Base-by-base conservation (phyloP, 352 stramenopile genomes). In the Aphanomyces invadans region DNA sequence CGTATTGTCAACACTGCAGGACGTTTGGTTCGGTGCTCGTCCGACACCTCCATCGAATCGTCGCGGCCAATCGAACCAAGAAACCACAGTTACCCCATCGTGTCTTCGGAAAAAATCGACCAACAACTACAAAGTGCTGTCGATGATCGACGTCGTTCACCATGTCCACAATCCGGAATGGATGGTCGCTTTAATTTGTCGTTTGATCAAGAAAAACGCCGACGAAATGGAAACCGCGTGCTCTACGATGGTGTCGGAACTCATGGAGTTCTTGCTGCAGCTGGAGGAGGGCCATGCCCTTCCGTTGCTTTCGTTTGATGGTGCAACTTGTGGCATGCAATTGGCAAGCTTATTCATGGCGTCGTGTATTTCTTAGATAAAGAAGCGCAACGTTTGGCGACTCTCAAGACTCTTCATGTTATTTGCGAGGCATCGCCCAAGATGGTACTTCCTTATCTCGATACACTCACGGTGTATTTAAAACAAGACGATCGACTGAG, bases 1-100 rank as follows among this genome's bases (percentile, higher is more conserved):
- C 33, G 83, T 95, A 56, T 88, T 93, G 23, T 80, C 90, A 49
- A 92, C 79, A 7, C 90, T 95, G 25, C 84, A 93, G 71, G 86
- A 95, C 48, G 68, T 89, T 29, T 95, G 86, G 86, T 95, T 95
- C 63, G 86, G 83, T 17, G 62, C 49, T 57, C 49, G 19, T 17
- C 49, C 25, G 49, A 0, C 25, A 29, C 19, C 49, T 33, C 7
- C 74, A 42, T 7, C 36, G n/a, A n/a, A 21, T 54, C 49, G 49
- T 19, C 4, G 49, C 19, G 17, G 12, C 1, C 11, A 23, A 21
- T 29, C 19, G 19, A 29, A 32, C 19, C 21, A 17, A 33, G 49
- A 57, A 29, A 29, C 49, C 15, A 33, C 2, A 21, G 42, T 51
- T 11, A 65, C 44, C 5, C 57, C 57, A 26, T 4, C 28, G 25